Conservation (phyloP, 2,329 filamentous ascomycete genomes). For the Chaetothyriales sp. region DNA sequence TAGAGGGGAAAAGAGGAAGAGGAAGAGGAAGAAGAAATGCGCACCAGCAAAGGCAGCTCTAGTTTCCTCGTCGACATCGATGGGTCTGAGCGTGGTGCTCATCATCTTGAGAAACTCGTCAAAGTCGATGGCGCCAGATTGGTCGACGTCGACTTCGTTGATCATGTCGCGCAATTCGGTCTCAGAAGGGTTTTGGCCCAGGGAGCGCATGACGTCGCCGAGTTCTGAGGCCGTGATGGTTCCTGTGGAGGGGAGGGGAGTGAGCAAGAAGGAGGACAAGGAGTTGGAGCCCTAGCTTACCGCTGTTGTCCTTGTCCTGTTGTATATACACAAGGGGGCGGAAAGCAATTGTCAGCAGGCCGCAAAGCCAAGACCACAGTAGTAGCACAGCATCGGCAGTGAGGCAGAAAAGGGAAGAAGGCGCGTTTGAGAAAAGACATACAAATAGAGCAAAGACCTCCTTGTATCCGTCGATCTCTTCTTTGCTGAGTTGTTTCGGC, state of each 20-base stretch:
- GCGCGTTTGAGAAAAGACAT: slow-evolving; percentile 6
- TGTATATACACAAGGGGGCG: not conserved
- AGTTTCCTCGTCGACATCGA: slow-evolving; percentile 49
- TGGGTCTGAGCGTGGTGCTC: slow-evolving; percentile 47
- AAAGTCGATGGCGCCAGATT: slow-evolving; percentile 51
- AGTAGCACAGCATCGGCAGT: not conserved
- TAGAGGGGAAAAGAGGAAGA: not conserved
- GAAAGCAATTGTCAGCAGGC: not conserved
- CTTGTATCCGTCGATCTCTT: slow-evolving; percentile 19
- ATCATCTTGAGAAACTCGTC: slow-evolving; percentile 53
- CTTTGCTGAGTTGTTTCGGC: slow-evolving; percentile 9
- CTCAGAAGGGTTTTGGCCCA: slow-evolving; percentile 48
- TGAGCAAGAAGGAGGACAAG: too few species aligned
- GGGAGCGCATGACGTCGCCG: slow-evolving; percentile 47
- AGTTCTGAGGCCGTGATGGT: slow-evolving; percentile 51
- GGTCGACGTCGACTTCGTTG: slow-evolving; percentile 51
- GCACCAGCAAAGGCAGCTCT: slow-evolving; percentile 43
- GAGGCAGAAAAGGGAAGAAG: not conserved
- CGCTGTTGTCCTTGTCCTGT: slow-evolving; percentile 22
- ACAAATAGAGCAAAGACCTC: slow-evolving; percentile 22
- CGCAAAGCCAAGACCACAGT: not conserved
- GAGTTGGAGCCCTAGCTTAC: slow-evolving; percentile 11
- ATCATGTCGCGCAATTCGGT: slow-evolving; percentile 51
- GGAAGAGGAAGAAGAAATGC: slow-evolving; percentile 16
- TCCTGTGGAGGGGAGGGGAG: slow-evolving; percentile 25